Base-by-base conservation (phyloP, 169 alveolate genomes). In the Babesia bigemina region DNA sequence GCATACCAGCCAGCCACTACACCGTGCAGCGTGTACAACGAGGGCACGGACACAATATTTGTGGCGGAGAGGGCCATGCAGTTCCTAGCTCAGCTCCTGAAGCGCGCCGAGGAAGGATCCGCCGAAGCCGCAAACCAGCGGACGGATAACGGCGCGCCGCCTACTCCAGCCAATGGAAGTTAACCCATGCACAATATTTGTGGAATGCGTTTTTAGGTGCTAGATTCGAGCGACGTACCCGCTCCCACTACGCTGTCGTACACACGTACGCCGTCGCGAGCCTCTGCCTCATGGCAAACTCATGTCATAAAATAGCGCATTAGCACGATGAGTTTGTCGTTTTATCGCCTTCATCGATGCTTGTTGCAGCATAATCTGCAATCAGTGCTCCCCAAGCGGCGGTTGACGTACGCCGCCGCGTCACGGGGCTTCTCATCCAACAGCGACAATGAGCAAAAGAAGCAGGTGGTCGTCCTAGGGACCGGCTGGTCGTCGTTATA, bases 401-500 rank as follows among this genome's bases (percentile, higher is more conserved):
- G 14, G 63, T 21, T 50, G 22, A 22, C 63, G 11, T 52, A 22
- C n/a, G 75, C 19, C 13, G 17, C 44, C 26, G 3, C 29, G 8
- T 17, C 47, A 49, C 4, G 75, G 26, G 28, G 36, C 63, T 28
- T 66, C 44, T 66, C 75, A 7, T 26, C 75, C 22, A 49, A 16
- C 45, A 66, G 53, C 62, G 50, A 28, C 4, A 44, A 66, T n/a
- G 49, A 24, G 48, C 48, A 66, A 19, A 73, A 28, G 57, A 52
- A 77, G 29, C 71, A 79, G 52, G 84, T 89, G n/a, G 88, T 89
- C 4, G 71, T 89, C 49, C 65, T 86, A 39, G 94, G 94, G 0
- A 75, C 92, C 11, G 94, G 94, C n/a, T 89, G 94, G 94, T 71
- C 92, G 19, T 86, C 92, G 10, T 48, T 89, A 9, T 75, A 75